Evolutionary conservation across 441 rosid species (phyloP), one percentile per base, ranked within the genome.

Genomic region (Erodium moschatum): DNA sequence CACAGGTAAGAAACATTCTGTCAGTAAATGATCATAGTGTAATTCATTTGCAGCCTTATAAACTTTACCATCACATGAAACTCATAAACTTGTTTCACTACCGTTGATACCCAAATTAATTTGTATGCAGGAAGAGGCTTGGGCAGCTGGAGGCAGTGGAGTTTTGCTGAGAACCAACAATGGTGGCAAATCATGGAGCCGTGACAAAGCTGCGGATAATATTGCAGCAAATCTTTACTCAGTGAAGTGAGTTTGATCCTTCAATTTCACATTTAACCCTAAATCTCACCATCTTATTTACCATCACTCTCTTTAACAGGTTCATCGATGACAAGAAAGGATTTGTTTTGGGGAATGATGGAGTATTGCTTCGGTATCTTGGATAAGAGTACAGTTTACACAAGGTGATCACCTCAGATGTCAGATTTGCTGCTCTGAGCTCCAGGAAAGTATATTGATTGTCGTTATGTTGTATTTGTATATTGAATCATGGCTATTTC

Each of bases 111-210:
- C 6, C 16, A 54, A 6, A 65, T 70, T 13, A 44, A 12, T 72
- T 10, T 40, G 64, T 63, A 15, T 71, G 70, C 77, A 90, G 97
- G 95, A 86, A 62, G 98, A 93, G 84, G 98, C 98, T 69, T 93
- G 98, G 98, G 97, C 98, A 64, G 97, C 92, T 19, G 98, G 98
- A 31, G 98, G 97, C 66, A 89, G 96, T 73, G 98, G 97, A 64
- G 35, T 90, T 79, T 75, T 93, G 71, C 80, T 93, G 75, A 89
- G 90, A 85, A 89, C 98, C 50, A 88, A 79, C 40, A 89, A 93
- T 78, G 98, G 98, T 66, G 96, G 98, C 48, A 89, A 84, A 80
- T 74, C 87, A 58, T 90, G 96, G 97, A 84, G 69, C 76, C 96
- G 96, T 68, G 98, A 93, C 82, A 93, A 86, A 80, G 96, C 97